Conservation (phyloP, 345 rosid species). For the Corchorus capsularis region DNA sequence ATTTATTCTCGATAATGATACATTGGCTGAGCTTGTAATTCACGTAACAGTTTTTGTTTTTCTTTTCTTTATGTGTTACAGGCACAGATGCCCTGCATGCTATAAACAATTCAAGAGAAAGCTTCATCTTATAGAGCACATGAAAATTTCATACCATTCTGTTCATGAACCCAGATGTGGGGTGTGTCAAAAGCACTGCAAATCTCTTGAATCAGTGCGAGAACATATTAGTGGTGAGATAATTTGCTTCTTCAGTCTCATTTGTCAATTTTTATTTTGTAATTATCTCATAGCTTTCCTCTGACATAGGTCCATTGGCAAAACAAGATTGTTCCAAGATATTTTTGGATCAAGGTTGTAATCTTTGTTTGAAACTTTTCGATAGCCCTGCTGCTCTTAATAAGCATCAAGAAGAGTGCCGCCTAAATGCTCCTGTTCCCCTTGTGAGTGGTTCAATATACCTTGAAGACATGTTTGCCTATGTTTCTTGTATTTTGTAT, state of each 20-base stretch:
- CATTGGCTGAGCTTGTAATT: too few relatives aligned
- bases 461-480: background rate
- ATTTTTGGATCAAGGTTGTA: constrained; percentile 58
- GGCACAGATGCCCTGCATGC: constrained; percentile 77
- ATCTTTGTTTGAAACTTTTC: constrained; percentile 56
- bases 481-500: background rate
- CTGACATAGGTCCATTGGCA: constrained; percentile 40
- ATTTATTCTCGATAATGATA: background rate
- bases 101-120: constrained; percentile 69
- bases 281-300: constrained; percentile 3
- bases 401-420: constrained; percentile 49
- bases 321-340: constrained; percentile 48
- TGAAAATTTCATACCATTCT: constrained; percentile 73
- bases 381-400: constrained; percentile 39
- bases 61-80: constrained; percentile 33
- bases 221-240: constrained; percentile 63
- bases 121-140: constrained; percentile 78
- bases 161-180: constrained; percentile 69
- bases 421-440: constrained; percentile 46
- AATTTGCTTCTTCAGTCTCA: background rate
- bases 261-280: background rate
- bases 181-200: constrained; percentile 74
- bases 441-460: constrained; percentile 42
- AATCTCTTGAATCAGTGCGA: constrained; percentile 66
- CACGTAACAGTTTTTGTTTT: too few relatives aligned